Evolutionary conservation across 2,329 filamentous ascomycete genomes (phyloP).

Genomic region (Colletotrichum eremochloae): DNA sequence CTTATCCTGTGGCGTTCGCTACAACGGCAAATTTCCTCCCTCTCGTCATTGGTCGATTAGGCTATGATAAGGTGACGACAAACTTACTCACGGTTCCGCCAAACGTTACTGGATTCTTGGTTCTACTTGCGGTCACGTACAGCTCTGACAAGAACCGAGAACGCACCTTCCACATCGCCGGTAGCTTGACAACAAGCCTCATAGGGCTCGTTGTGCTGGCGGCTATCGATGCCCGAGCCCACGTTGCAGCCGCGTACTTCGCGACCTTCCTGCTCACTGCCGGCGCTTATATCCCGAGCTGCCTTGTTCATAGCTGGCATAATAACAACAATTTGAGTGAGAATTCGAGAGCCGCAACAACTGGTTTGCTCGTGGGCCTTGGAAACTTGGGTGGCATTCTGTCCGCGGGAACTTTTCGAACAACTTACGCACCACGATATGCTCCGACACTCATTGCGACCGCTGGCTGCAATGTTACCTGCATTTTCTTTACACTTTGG

Average conservation of each 20-base stretch:
- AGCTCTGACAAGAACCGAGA: slow-evolving; percentile 60
- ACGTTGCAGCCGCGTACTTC: slow-evolving; percentile 63
- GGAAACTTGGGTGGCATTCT: slow-evolving; percentile 62
- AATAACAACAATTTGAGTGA: slow-evolving; percentile 61
- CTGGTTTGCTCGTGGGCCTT: slow-evolving; percentile 62
- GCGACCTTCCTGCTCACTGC: slow-evolving; percentile 63
- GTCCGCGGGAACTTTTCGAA: slow-evolving; percentile 55
- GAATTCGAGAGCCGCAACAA: slow-evolving; percentile 58
- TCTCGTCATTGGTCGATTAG: slow-evolving; percentile 59
- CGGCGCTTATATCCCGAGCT: slow-evolving; percentile 62
- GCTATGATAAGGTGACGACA: slow-evolving; percentile 59
- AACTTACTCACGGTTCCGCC: slow-evolving; percentile 51
- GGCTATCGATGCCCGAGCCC: slow-evolving; percentile 46
- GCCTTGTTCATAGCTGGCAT: slow-evolving; percentile 64
- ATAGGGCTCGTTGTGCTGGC: slow-evolving; percentile 63
- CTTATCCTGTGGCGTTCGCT: slow-evolving; percentile 62
- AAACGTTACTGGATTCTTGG: slow-evolving; percentile 60
- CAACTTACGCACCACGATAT: slow-evolving; percentile 63
- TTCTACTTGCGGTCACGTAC: slow-evolving; percentile 59
- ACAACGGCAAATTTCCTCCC: slow-evolving; percentile 60
- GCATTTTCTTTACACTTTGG: slow-evolving; percentile 54
- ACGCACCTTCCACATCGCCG: slow-evolving; percentile 62
- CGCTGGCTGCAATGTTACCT: slow-evolving; percentile 58
- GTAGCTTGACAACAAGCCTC: slow-evolving; percentile 48
- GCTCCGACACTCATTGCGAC: slow-evolving; percentile 58